phyloP scores from a whole-genome alignment of 257 asterid species.

The Parsonsia alboflavescens region DNA sequence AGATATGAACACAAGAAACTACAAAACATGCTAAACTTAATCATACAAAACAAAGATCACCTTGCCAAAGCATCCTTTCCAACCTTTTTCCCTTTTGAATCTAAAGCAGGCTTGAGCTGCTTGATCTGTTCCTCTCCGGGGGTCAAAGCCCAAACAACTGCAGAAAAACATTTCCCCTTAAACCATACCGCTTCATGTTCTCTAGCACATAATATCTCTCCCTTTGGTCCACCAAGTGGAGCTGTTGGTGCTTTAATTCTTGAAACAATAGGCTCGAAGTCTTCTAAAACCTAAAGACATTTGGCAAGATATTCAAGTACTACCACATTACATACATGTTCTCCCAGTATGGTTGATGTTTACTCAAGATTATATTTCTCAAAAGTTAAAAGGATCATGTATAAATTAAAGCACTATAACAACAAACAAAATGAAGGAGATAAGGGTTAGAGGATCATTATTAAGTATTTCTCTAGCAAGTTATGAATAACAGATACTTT shows the following conservation, averaged over 20 bases:
- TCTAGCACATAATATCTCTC: constrained; percentile 78
- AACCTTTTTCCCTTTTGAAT: constrained; percentile 88
- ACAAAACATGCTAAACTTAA: no score
- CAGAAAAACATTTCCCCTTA: constrained; percentile 83
- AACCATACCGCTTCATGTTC: constrained; percentile 97
- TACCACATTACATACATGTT: no score
- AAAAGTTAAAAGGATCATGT: no score
- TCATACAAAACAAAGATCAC: no score
- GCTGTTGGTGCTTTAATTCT: no score
- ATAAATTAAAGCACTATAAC: no score
- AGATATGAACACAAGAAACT: constrained; percentile 37
- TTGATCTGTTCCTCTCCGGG: no score
- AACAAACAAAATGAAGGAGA: no score
- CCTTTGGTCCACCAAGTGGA: constrained; percentile 93
- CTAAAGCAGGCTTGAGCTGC: constrained; percentile 75
- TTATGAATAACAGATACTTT: background rate
- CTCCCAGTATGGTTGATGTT: no score
- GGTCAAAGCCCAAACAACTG: constrained; percentile 68
- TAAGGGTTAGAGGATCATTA: background rate
- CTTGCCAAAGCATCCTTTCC: constrained; percentile 79
- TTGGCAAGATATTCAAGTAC: constrained; percentile 16
- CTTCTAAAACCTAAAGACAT: constrained; percentile 44
- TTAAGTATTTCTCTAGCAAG: background rate
- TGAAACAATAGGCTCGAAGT: no score
- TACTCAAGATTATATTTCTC: no score